Percentiles rank a stretch among this genome's conserved stretches.
Evolutionary conservation across 768 basidiomycete species (phyloP).

Genomic region (Leccinum aurantiacum): DNA sequence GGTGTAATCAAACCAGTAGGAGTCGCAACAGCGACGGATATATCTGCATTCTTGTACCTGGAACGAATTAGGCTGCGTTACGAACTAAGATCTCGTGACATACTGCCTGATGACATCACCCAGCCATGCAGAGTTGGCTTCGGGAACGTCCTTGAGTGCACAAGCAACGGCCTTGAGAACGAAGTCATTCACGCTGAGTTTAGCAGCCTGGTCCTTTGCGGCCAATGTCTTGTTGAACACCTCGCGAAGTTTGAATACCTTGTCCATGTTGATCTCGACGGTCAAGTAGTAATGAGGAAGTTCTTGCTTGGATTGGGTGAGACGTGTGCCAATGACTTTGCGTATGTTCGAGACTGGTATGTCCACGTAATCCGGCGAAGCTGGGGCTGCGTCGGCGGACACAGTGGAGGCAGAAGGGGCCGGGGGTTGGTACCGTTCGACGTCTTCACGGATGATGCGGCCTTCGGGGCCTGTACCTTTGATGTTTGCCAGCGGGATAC

Average conservation of each 20-base stretch:
- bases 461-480: conserved; percentile 95
- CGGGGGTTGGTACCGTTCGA: conserved; percentile 80
- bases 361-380: conserved; percentile 78
- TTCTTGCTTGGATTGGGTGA: conserved; percentile 91
- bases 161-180: conserved; percentile 92
- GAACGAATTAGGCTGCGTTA: not conserved
- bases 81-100: conserved; percentile 30
- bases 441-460: conserved; percentile 91
- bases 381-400: conserved; percentile 47
- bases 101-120: conserved; percentile 95
- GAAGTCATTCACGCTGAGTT: conserved; percentile 98
- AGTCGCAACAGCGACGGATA: conserved; percentile 95
- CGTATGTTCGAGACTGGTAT: conserved; percentile 93
- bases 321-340: conserved; percentile 84
- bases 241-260: conserved; percentile 88
- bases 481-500: conserved; percentile 84
- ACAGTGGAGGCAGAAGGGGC: conserved; percentile 44
- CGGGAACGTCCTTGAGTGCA: conserved; percentile 92
- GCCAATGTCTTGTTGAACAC: conserved; percentile 90
- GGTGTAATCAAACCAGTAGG: conserved; percentile 96
- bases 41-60: conserved; percentile 96
- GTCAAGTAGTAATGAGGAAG: conserved; percentile 98
- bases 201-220: conserved; percentile 86
- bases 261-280: conserved; percentile 94
- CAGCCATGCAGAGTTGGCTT: conserved; percentile 97